A percentile compares a stretch with the other conserved stretches of the same genome.
Evolutionary conservation across 2,329 filamentous ascomycete genomes (phyloP).

Genomic region (Geosmithia morbida): DNA sequence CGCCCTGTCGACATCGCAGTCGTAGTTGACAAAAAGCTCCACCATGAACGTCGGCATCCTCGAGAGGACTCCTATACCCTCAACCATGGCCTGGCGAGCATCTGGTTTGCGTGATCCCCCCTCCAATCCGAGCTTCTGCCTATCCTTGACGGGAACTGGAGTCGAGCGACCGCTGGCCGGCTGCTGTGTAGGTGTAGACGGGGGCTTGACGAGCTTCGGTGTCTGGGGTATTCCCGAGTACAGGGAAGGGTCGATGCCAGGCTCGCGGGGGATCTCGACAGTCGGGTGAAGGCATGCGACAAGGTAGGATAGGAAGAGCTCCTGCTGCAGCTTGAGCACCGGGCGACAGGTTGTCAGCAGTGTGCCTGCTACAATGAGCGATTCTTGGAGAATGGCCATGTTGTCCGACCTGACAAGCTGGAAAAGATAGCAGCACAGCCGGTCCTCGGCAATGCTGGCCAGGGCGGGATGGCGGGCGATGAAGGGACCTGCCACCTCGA

Average conservation of each 20-base stretch:
- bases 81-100: slow-evolving; percentile 94
- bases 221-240: slow-evolving; percentile 89
- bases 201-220: slow-evolving; percentile 72
- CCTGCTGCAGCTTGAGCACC: slow-evolving; percentile 89
- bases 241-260: slow-evolving; percentile 77
- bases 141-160: slow-evolving; percentile 81
- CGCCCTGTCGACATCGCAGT: slow-evolving; percentile 81
- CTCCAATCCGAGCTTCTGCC: slow-evolving; percentile 84
- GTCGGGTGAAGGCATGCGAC: slow-evolving; percentile 86
- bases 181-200: slow-evolving; percentile 41
- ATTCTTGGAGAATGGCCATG: slow-evolving; percentile 86
- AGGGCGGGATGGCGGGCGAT: slow-evolving; percentile 86
- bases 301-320: slow-evolving; percentile 87
- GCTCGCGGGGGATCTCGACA: slow-evolving; percentile 85
- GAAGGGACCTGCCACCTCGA: slow-evolving; percentile 90
- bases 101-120: slow-evolving; percentile 87
- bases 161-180: slow-evolving; percentile 69
- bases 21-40: slow-evolving; percentile 95
- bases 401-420: slow-evolving; percentile 94
- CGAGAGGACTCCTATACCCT: slow-evolving; percentile 82
- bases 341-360: slow-evolving; percentile 79
- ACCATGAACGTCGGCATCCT: slow-evolving; percentile 90
- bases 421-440: slow-evolving; percentile 85
- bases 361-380: slow-evolving; percentile 81
- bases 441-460: slow-evolving; percentile 79